Percentiles rank a stretch among this genome's conserved stretches.
Evolutionary conservation across 345 rosid genomes (phyloP).

Genomic region (Anacardium occidentale): DNA sequence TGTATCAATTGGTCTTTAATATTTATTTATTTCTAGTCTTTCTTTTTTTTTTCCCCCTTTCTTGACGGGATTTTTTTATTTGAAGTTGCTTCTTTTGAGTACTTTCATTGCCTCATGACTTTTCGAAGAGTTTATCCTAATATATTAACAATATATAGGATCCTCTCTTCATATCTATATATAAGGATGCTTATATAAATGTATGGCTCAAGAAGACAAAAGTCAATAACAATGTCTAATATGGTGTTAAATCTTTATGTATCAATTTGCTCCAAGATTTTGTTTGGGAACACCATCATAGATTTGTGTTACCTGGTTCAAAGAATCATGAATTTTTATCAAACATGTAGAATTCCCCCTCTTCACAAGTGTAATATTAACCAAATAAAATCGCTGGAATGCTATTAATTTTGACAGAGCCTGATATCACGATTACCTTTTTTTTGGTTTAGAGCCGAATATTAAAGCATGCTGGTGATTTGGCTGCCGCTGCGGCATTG

Average conservation of each 20-base stretch:
- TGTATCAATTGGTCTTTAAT: slow-evolving; percentile 10
- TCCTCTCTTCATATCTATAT: background rate
- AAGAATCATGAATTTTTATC: background rate
- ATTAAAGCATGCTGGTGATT: slow-evolving; percentile 97
- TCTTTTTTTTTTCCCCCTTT: background rate
- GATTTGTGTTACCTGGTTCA: background rate
- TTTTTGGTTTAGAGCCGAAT: slow-evolving; percentile 74
- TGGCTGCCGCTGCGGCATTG: slow-evolving; percentile 83
- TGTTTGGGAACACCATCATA: background rate
- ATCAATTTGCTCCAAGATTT: background rate
- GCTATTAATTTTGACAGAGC: background rate
- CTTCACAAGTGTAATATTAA: background rate
- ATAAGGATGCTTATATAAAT: background rate
- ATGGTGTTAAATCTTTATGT: background rate
- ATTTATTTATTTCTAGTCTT: background rate
- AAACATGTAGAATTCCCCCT: background rate
- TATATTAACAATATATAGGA: background rate
- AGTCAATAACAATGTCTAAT: slow-evolving; percentile 5
- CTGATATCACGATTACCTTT: background rate
- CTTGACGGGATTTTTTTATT: background rate
- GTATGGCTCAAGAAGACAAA: background rate
- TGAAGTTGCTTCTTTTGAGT: background rate
- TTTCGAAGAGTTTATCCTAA: background rate
- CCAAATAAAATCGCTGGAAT: slow-evolving; percentile 1
- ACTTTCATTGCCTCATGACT: background rate